Evolutionary conservation across 768 basidiomycete genomes (phyloP), one percentile per base, ranked within the genome.

Genomic region (Boletus tylopilopsis): DNA sequence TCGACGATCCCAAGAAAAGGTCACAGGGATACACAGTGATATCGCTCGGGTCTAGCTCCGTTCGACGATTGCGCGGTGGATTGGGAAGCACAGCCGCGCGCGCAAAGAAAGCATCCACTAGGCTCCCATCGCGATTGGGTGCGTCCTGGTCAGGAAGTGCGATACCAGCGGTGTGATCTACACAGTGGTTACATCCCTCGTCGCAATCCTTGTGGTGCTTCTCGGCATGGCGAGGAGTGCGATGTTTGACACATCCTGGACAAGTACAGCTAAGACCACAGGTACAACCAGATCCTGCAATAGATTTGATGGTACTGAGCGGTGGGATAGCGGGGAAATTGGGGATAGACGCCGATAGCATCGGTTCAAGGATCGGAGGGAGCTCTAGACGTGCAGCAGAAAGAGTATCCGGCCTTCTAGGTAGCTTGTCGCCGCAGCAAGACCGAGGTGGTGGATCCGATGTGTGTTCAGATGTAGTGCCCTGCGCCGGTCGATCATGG

Each of bases 211-310:
- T 62, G 50, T 62, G 59, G 19, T 68, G 63, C 32, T 51, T 53
- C 37, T 73, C 73, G 18, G 69, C 76, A 50, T 80, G 63, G 16
- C 73, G 72, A 16, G 66, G 49, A 1, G 81, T 79, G n/a, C 85
- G 82, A 60, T 90, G 87, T 56, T 85, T 75, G 10, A 78, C 63
- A 60, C 87, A 90, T 29, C 86, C 86, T 0, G 86, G 86, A 65
- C 87, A 90, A 13, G 75, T 75, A 59, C 87, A 90, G 34, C 70
- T 68, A 36, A 79, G 64, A 25, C 86, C 86, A 60, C 87, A 89
- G 8, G 82, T 85, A 61, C 87, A 90, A 3, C 83, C 85, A 2
- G 85, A 76, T 13, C 80, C 83, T 2, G 84, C 82, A 12, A 84
- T 64, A 5, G 83, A 82, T 19, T 71, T 69, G 37, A 84, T 74